Percentiles rank a stretch among this genome's conserved stretches.
Evolutionary conservation across 1,139 yeast genomes (phyloP).

Genomic region (Tardiomyces depauwii): DNA sequence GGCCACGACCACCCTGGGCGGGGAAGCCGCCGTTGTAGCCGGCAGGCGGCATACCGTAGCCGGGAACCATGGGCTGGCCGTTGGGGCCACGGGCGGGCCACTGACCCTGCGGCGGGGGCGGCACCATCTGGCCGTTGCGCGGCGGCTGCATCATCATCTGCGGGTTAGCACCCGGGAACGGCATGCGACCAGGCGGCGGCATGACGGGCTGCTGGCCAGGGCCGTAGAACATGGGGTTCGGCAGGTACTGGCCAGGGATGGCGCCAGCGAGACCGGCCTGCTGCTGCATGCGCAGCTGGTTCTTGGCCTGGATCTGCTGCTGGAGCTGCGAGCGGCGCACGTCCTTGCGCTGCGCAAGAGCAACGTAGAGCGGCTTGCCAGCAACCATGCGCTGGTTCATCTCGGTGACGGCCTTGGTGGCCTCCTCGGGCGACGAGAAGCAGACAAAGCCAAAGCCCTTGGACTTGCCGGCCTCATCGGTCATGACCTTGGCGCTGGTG

Average conservation of each 20-base stretch:
- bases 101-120: conserved; percentile 57
- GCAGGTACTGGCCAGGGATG: conserved; percentile 83
- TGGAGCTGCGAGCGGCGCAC: conserved; percentile 95
- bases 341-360: conserved; percentile 98
- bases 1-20: conserved; percentile 28
- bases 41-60: conserved; percentile 74
- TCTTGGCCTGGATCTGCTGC: conserved; percentile 97
- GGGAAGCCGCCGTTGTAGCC: conserved; percentile 48
- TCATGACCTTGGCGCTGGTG: conserved; percentile 95
- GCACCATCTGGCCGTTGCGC: conserved; percentile 56
- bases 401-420: conserved; percentile 96
- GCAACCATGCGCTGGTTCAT: conserved; percentile 96
- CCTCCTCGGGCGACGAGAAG: conserved; percentile 97
- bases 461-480: conserved; percentile 88
- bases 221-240: conserved; percentile 81
- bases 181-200: conserved; percentile 63
- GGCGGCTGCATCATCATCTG: conserved; percentile 68
- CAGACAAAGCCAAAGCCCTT: conserved; percentile 99
- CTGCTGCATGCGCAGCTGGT: conserved; percentile 97
- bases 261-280: conserved; percentile 66
- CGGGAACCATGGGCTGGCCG: conserved; percentile 22
- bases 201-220: conserved; percentile 47
- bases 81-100: conserved; percentile 43
- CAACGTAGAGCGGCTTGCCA: conserved; percentile 96
- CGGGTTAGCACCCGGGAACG: conserved; percentile 79